These are phyloP conservation scores for Dothiorella sarmentorum DNA, from an alignment of 2,329 filamentous ascomycete species.

Conservation along the genomic window DNA sequence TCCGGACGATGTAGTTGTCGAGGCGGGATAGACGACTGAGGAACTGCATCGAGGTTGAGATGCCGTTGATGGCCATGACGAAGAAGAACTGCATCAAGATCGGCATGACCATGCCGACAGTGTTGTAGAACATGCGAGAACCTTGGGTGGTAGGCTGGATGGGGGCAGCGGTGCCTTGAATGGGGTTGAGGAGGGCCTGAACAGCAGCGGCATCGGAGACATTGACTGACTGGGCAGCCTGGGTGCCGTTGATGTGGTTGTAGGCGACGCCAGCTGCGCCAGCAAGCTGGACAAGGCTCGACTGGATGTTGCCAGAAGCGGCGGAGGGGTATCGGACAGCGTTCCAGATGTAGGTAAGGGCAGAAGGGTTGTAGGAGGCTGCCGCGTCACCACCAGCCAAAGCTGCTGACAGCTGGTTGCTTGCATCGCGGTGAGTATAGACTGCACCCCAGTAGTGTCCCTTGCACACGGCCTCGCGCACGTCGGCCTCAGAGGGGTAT, in stretches of 20 bases:
- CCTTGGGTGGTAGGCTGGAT: slow-evolving; percentile 43
- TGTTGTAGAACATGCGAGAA: slow-evolving; percentile 45
- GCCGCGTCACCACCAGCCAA: slow-evolving; percentile 32
- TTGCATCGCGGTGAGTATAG: slow-evolving; percentile 34
- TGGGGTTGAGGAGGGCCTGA: slow-evolving; percentile 39
- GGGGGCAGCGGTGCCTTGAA: slow-evolving; percentile 35
- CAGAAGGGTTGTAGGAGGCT: slow-evolving; percentile 33
- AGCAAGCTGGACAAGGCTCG: slow-evolving; percentile 31
- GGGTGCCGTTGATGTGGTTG: slow-evolving; percentile 32
- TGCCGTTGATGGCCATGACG: slow-evolving; percentile 44
- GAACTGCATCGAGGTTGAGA: slow-evolving; percentile 31
- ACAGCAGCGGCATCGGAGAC: slow-evolving; percentile 31
- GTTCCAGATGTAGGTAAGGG: slow-evolving; percentile 46
- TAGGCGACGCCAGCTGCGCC: slow-evolving; percentile 34
- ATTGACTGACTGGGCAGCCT: slow-evolving; percentile 26
- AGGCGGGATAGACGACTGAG: slow-evolving; percentile 21
- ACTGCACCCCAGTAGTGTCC: slow-evolving; percentile 34
- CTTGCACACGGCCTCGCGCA: slow-evolving; percentile 37
- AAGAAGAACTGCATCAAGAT: slow-evolving; percentile 50
- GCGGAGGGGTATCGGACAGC: slow-evolving; percentile 43
- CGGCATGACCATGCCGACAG: slow-evolving; percentile 44
- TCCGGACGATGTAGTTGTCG: slow-evolving; percentile 28
- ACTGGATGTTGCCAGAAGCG: slow-evolving; percentile 34
- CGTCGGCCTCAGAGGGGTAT: slow-evolving; percentile 27
- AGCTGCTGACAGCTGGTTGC: slow-evolving; percentile 35